Evolutionary conservation across 2,329 filamentous ascomycete species (phyloP), one percentile per base, ranked within the genome.

Genomic region (Aureobasidium sp.): DNA sequence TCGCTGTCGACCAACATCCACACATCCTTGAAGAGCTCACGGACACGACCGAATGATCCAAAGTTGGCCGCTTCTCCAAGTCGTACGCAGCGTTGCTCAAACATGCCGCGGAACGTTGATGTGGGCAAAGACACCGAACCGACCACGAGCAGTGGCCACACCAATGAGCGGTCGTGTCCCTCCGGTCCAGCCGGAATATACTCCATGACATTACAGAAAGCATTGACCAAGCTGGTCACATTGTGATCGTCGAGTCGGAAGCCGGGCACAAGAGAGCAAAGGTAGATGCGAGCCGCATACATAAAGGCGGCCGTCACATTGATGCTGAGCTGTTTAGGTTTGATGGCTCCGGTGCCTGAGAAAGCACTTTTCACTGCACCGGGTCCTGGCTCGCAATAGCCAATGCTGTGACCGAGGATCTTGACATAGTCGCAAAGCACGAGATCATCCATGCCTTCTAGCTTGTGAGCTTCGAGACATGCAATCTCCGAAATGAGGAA

Each of bases 401-500:
- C 88, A 69, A 97, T 90, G 73, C 96, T 91, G 70, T 89, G 84
- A 49, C 90, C 93, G 7, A 97, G 85, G n/a, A 88, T 85, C 65
- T 88, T 86, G 42, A 97, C 91, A 75, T 97, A 93, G 64, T 88
- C 84, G 82, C 92, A 97, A 48, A 97, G 85, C 56, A 86, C 85
- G 66, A 94, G 86, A 70, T 94, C 87, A 68, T 96, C 89, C 68
- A 94, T 91, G 68, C 89, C 89, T 64, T 89, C 85, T 42, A 81
- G 78, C 80, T 94, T 95, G 66, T 97, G 84, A 3, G 90, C 89
- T 74, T 97, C 94, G 59, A 99, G 85, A 75, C 94, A 97, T 60
- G 93, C 90, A 69, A 97, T 96, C 77, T 99, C 94, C 1, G 91
- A 96, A 73, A 99, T 96, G 69, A 97, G 81, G 75, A 96, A 97